Percentiles rank a stretch among this genome's conserved stretches.
Evolutionary conservation across 2,329 filamentous ascomycete genomes (phyloP).

Genomic region (Teratosphaeria nubilosa): DNA sequence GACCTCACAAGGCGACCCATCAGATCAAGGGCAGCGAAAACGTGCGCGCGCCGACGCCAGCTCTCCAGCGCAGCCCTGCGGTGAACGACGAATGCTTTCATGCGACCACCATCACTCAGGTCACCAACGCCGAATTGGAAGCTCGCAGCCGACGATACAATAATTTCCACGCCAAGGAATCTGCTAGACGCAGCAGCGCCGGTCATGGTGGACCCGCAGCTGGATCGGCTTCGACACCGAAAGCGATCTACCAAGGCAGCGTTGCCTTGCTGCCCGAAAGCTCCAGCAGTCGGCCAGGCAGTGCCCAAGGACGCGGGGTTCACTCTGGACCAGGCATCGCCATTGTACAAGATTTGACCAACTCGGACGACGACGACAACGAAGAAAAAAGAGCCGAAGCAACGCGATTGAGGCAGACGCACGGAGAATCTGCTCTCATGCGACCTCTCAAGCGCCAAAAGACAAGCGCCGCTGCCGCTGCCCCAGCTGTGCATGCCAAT

Average conservation of each 20-base stretch:
- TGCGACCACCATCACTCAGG: not conserved
- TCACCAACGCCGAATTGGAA: not conserved
- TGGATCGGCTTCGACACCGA: not conserved
- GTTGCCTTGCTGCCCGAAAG: not conserved
- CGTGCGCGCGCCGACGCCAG: not conserved
- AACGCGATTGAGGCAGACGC: not conserved
- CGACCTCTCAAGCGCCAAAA: not conserved
- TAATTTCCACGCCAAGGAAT: conserved; percentile 2
- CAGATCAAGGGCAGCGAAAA: not conserved
- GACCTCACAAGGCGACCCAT: not conserved
- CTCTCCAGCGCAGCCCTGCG: not conserved
- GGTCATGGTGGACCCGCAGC: not conserved
- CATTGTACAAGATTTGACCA: not conserved
- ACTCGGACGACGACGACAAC: not conserved
- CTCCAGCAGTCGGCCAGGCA: not conserved
- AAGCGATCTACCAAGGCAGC: not conserved
- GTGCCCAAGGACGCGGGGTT: not conserved
- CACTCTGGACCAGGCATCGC: not conserved
- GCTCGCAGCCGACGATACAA: not conserved
- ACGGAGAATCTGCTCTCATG: not conserved
- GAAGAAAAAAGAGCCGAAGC: not conserved
- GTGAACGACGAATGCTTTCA: not conserved
- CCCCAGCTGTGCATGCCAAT: not conserved
- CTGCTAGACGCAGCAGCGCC: not conserved
- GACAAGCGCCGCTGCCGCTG: not conserved